Percentiles rank a stretch among this genome's conserved stretches.
phyloP scores from a whole-genome alignment of 169 alveolate species.

The Plasmodium adleri region DNA sequence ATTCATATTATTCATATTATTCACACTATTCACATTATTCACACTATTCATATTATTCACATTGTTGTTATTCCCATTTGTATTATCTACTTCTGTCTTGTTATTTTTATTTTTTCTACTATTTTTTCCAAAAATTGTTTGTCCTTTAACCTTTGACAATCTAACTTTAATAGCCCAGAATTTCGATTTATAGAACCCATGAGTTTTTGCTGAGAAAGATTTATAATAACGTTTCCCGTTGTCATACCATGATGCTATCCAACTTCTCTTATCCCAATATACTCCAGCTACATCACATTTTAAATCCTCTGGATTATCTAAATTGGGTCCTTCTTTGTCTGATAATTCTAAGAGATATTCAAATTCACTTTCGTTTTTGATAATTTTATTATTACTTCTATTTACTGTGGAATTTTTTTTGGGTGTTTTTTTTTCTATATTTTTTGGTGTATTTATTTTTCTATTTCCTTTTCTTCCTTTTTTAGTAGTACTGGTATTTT shows the following conservation, averaged over 20 bases:
- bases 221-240: constrained; percentile 86
- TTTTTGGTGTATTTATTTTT: constrained; percentile 23
- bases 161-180: constrained; percentile 89
- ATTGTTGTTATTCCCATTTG: background rate
- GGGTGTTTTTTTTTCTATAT: constrained; percentile 39
- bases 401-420: constrained; percentile 29
- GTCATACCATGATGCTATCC: constrained; percentile 91
- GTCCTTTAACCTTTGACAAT: constrained; percentile 81
- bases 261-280: constrained; percentile 90
- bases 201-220: constrained; percentile 88
- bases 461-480: constrained; percentile 28
- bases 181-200: constrained; percentile 88
- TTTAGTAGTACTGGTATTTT: background rate
- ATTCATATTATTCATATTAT: too few species aligned
- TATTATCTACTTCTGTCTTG: background rate
- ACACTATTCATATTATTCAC: background rate
- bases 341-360: constrained; percentile 84
- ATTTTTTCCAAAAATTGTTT: constrained; percentile 71
- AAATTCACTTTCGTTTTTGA: constrained; percentile 82
- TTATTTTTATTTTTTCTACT: constrained; percentile 22
- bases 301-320: constrained; percentile 82
- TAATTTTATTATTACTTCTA: constrained; percentile 30
- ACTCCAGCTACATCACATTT: constrained; percentile 88
- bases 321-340: constrained; percentile 80
- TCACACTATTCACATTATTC: too few species aligned